Evolutionary conservation across 2,329 filamentous ascomycete genomes (phyloP).

Genomic region (Penicillium olsonii): DNA sequence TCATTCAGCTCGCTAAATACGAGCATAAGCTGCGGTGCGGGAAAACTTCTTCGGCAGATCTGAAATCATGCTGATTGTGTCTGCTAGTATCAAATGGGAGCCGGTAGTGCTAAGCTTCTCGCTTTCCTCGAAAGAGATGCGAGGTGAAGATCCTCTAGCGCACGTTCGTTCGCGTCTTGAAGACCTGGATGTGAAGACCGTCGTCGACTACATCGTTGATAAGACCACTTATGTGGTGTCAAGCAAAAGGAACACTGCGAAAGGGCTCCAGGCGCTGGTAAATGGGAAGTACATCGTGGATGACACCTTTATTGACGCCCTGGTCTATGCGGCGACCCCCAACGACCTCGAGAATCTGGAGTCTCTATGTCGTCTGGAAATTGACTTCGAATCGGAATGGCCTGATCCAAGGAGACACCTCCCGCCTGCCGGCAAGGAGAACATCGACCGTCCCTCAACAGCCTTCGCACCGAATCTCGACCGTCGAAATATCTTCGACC

Average conservation of each 20-base stretch:
- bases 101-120: conserved; percentile 81
- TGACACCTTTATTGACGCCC: conserved; percentile 69
- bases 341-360: conserved; percentile 54
- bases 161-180: conserved; percentile 69
- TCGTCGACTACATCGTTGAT: conserved; percentile 68
- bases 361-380: conserved; percentile 64
- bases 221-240: conserved; percentile 85
- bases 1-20: conserved; percentile 72
- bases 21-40: conserved; percentile 52
- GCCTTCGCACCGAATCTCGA: conserved; percentile 69
- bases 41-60: neutral
- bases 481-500: conserved; percentile 74
- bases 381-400: conserved; percentile 78
- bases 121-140: conserved; percentile 70
- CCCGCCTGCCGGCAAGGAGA: conserved; percentile 74
- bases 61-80: conserved; percentile 5
- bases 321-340: conserved; percentile 62
- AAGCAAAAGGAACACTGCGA: conserved; percentile 85
- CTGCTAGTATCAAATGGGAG: conserved; percentile 70
- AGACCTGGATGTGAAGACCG: conserved; percentile 83
- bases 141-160: conserved; percentile 62
- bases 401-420: conserved; percentile 72
- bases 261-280: conserved; percentile 82
- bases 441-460: conserved; percentile 65
- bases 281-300: conserved; percentile 78